phyloP scores from a whole-genome alignment of 805 yeast species.

The Spathaspora boniae region DNA sequence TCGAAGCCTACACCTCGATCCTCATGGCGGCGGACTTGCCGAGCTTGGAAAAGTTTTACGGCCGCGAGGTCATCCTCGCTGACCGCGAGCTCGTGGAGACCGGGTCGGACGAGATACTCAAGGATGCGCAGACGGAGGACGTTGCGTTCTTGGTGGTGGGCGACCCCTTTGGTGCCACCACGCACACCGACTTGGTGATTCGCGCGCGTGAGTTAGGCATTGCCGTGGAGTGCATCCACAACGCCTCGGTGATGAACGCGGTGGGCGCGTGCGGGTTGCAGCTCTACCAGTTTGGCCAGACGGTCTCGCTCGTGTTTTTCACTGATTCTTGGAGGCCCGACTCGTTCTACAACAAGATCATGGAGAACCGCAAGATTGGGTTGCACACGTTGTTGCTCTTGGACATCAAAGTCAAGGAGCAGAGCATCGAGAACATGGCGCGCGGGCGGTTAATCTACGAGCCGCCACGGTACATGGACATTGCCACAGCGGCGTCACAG shows the following conservation, averaged over 20 bases:
- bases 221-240: constrained; percentile 79
- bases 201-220: constrained; percentile 86
- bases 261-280: constrained; percentile 98
- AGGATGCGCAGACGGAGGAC: constrained; percentile 73
- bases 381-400: constrained; percentile 83
- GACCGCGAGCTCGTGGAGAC: constrained; percentile 93
- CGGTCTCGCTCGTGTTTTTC: constrained; percentile 94
- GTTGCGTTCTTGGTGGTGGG: constrained; percentile 95
- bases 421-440: constrained; percentile 89
- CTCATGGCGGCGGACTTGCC: constrained; percentile 85
- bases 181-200: constrained; percentile 90
- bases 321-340: constrained; percentile 97
- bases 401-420: constrained; percentile 96
- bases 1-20: constrained; percentile 94
- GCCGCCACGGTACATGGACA: constrained; percentile 96
- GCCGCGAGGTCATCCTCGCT: constrained; percentile 79
- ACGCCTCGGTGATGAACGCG: constrained; percentile 97
- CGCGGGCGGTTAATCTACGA: constrained; percentile 89
- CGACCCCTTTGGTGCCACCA: constrained; percentile 97
- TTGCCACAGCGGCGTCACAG: constrained; percentile 85
- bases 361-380: constrained; percentile 88
- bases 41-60: constrained; percentile 78
- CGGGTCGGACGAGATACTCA: constrained; percentile 80
- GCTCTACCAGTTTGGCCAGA: constrained; percentile 92
- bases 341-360: constrained; percentile 82